Evolutionary conservation across 2,329 filamentous ascomycete species (phyloP), one percentile per base, ranked within the genome.

Genomic region (Didymella glomerata): DNA sequence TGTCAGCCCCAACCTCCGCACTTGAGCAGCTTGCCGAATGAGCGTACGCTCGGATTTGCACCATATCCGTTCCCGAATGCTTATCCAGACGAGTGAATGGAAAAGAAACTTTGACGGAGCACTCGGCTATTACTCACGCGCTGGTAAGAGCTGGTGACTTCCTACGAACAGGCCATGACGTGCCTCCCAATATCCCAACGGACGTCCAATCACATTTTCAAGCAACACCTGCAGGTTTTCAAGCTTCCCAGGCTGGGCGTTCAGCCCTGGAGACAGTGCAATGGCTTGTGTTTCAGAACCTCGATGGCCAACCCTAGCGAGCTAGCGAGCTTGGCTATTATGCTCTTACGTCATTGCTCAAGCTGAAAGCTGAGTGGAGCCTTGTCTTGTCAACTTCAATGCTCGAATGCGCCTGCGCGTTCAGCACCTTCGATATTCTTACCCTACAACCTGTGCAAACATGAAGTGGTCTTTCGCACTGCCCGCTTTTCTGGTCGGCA

Each of bases 401-500:
- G n/a, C 25, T 32, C 38, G 44, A 44, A 59, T 58, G 56, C 56
- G 56, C 34, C 47, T 28, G 22, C 47, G 40, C 25, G 30, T 50
- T 47, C 38, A 42, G 10, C 38, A 48, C 20, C 42, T 24, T 22
- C 53, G 57, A 28, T n/a, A 53, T 61, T 34, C 20, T 44, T 47
- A 57, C 28, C 45, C 28, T 45, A 41, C 40, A 48, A 13, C 30
- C 48, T 46, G 14, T 42, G 11, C 38, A 24, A 46, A 22, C 3
- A 71, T 71, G 68, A 71, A 66, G 51, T 51, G 60, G 18, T 53
- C 60, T 18, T 59, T 58, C 27, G 48, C 67, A 24, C 22, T 70
- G 4, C 58, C 62, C 2, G 62, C 57, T 27, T 51, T 69, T 0
- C 45, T 71, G 47, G 60, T 58, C 7, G 46, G 57, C 28, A 52